A percentile compares a stretch with the other conserved stretches of the same genome.
These are phyloP conservation scores for Trichoderma sp. DNA, from an alignment of 2,329 filamentous ascomycete genomes.

Conservation along the genomic window DNA sequence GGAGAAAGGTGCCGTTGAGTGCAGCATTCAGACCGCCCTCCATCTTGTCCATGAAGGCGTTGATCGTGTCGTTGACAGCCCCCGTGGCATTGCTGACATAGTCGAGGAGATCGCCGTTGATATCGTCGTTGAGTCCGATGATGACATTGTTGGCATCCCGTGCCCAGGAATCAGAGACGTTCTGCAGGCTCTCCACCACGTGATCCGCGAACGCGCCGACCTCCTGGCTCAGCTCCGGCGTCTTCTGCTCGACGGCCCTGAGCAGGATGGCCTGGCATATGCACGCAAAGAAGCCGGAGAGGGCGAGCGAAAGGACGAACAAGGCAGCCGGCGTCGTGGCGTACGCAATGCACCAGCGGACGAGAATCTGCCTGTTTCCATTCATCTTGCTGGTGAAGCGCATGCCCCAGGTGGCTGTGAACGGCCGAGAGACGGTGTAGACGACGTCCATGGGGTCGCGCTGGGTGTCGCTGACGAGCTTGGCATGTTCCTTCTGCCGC, in stretches of 20 bases:
- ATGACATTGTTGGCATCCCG: conserved; percentile 74
- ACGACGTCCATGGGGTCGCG: conserved; percentile 85
- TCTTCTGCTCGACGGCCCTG: conserved; percentile 69
- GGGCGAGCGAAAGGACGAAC: conserved; percentile 80
- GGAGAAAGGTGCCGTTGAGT: conserved; percentile 80
- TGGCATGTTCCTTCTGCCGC: conserved; percentile 68
- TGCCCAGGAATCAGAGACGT: conserved; percentile 77
- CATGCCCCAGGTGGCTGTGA: conserved; percentile 72
- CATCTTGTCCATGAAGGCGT: conserved; percentile 78
- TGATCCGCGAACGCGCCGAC: conserved; percentile 79
- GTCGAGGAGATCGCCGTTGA: conserved; percentile 83
- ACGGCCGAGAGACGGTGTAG: conserved; percentile 82
- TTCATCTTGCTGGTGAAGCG: conserved; percentile 67
- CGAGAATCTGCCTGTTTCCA: conserved; percentile 67
- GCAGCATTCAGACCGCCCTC: conserved; percentile 70
- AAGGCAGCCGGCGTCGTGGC: conserved; percentile 81
- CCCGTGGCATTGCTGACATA: conserved; percentile 84
- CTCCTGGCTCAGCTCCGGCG: conserved; percentile 72
- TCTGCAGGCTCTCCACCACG: conserved; percentile 71
- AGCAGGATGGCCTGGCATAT: conserved; percentile 82
- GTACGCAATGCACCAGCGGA: conserved; percentile 84
- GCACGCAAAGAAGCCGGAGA: conserved; percentile 81
- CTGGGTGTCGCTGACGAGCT: conserved; percentile 64
- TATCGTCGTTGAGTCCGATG: conserved; percentile 67
- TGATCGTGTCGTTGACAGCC: conserved; percentile 84